A percentile compares a stretch with the other conserved stretches of the same genome.
These are phyloP conservation scores for Teratosphaeriaceae sp. DNA, from an alignment of 2,329 filamentous ascomycete species.

Conservation along the genomic window DNA sequence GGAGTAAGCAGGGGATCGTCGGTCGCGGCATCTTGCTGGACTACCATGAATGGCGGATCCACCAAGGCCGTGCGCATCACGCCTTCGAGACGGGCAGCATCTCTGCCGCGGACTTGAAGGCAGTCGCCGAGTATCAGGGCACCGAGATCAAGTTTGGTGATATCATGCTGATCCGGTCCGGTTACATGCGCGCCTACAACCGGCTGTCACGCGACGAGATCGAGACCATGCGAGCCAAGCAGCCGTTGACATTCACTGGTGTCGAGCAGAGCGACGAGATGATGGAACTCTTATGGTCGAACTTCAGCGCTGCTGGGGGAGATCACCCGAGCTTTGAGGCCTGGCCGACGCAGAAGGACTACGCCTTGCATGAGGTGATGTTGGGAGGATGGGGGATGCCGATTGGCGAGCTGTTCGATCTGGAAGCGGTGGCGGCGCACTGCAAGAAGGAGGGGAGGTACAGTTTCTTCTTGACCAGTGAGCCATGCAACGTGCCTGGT, in stretches of 20 bases:
- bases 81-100: slow-evolving; percentile 32
- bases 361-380: slow-evolving; percentile 40
- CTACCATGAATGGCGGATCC: slow-evolving; percentile 43
- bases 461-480: slow-evolving; percentile 44
- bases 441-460: slow-evolving; percentile 35
- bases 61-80: slow-evolving; percentile 31
- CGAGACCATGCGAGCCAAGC: slow-evolving; percentile 29
- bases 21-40: slow-evolving; percentile 51
- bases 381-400: slow-evolving; percentile 45
- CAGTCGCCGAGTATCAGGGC: slow-evolving; percentile 40
- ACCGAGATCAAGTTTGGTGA: slow-evolving; percentile 51
- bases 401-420: slow-evolving; percentile 46
- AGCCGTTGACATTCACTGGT: slow-evolving; percentile 42
- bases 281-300: slow-evolving; percentile 33
- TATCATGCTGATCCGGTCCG: slow-evolving; percentile 45
- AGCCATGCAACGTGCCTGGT: slow-evolving; percentile 41
- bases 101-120: slow-evolving; percentile 34
- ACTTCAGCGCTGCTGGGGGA: slow-evolving; percentile 32
- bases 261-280: slow-evolving; percentile 42
- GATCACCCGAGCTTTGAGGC: slow-evolving; percentile 34
- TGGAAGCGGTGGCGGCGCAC: slow-evolving; percentile 38
- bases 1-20: slow-evolving; percentile 49
- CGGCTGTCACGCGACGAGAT: slow-evolving; percentile 34
- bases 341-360: slow-evolving; percentile 33
- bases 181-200: slow-evolving; percentile 39